Base-by-base conservation (phyloP, 148 eudicot genomes). In the Rhododendron ovatum region DNA sequence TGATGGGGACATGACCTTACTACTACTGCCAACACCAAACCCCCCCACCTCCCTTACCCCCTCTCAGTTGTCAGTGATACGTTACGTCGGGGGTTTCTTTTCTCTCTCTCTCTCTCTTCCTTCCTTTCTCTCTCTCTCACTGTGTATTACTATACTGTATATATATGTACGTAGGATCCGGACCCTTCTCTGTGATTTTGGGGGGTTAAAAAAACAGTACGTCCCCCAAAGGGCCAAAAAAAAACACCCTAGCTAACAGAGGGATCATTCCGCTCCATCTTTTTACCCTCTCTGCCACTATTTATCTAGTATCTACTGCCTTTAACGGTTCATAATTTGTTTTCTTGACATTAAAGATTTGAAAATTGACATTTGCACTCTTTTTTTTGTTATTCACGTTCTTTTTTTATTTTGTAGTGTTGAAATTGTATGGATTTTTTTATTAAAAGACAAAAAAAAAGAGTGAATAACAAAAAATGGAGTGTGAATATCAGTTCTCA, bases 41-140 rank as follows among this genome's bases (percentile, higher is more conserved):
- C 47, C 86, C 50, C 65, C 35, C 0, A 15, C 65, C n/a, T n/a
- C 12, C 57, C 57, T 48, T 85, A 35, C 82, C 77, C 78, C 55
- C 80, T 73, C 84, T 50, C 75, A 75, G 2, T 65, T 88, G 90
- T 89, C 93, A 91, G 93, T 86, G 93, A 90, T 90, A 90, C 90
- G 93, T 91, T 90, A 90, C 92, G 89, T 90, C 93, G 61, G 67
- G 84, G 84, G 84, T 87, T 75, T 78, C 48, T 74, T 65, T 87
- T 86, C 81, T 39, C 45, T 35, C 69, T n/a, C 45, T 53, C 55
- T 12, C 30, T 11, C 55, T 33, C 39, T 17, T 79, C 28, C 71
- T 50, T 82, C 9, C 84, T 35, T 57, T 37, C 80, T 80, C 39
- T 26, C 69, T 37, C 80, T 75, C 63, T 78, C 22, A 2, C 4